Conservation (phyloP, 2,329 filamentous ascomycete genomes). For the Colletotrichum liaoningense region DNA sequence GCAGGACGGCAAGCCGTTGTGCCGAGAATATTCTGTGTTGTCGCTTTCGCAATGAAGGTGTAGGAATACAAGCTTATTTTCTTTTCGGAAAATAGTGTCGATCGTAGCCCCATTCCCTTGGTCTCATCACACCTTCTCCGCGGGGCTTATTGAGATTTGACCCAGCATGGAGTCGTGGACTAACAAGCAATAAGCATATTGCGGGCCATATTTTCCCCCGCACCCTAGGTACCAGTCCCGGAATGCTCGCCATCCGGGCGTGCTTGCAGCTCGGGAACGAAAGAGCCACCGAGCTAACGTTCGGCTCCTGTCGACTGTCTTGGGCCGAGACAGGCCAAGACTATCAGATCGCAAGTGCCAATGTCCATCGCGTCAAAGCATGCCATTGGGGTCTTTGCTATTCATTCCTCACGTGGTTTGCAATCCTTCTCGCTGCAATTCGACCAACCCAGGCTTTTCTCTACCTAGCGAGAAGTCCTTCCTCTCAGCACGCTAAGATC, state of each 20-base stretch:
- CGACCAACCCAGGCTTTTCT: neutral
- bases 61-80: slow-evolving; percentile 9
- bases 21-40: neutral
- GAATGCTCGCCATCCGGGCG: slow-evolving; percentile 14
- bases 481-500: neutral
- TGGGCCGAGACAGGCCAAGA: slow-evolving; percentile 4
- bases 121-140: neutral
- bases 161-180: neutral
- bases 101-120: neutral
- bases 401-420: neutral
- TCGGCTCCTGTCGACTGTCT: neutral
- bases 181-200: neutral
- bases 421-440: neutral
- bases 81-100: neutral
- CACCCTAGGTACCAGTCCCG: neutral
- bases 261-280: slow-evolving; percentile 3
- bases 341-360: neutral
- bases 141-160: neutral
- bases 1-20: neutral
- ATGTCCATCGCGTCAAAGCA: neutral
- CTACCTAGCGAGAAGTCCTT: neutral
- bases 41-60: neutral
- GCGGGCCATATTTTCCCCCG: neutral
- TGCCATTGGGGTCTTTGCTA: neutral
- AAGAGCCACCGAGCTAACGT: slow-evolving; percentile 7